Conservation (phyloP, 176 grass and related monocot genomes). For the Coix lacrymajobi region DNA sequence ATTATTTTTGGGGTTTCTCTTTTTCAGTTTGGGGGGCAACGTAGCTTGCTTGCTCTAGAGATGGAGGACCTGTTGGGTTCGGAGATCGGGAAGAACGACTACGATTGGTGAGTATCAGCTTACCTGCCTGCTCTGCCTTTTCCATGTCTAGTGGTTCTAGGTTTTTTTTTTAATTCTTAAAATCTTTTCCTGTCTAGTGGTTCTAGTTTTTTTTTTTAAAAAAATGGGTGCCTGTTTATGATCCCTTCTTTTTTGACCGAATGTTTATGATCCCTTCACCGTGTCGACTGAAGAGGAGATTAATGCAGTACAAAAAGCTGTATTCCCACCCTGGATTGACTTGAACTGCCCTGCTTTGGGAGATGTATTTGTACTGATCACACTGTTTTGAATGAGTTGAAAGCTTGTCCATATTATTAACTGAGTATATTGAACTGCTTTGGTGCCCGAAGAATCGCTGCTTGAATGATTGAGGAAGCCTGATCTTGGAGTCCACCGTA, state of each 20-base stretch:
- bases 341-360: not conserved
- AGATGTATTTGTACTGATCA: not conserved
- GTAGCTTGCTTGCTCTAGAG: not conserved
- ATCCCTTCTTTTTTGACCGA: too few species aligned
- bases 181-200: not conserved
- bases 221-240: not conserved
- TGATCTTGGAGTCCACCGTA: not conserved
- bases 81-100: conserved; percentile 97
- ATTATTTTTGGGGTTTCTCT: not conserved
- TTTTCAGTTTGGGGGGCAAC: not conserved
- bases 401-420: not conserved
- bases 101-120: conserved; percentile 64
- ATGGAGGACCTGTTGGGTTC: conserved; percentile 86
- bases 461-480: not conserved
- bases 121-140: not conserved
- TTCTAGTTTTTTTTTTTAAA: not conserved
- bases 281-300: not conserved
- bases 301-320: not conserved
- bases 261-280: not conserved
- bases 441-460: not conserved
- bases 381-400: not conserved
- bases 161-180: not conserved
- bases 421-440: not conserved
- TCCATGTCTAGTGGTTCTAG: not conserved
- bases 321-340: not conserved